Conservation (phyloP, 2,329 filamentous ascomycete species). For the Pseudocercospora eumusae region DNA sequence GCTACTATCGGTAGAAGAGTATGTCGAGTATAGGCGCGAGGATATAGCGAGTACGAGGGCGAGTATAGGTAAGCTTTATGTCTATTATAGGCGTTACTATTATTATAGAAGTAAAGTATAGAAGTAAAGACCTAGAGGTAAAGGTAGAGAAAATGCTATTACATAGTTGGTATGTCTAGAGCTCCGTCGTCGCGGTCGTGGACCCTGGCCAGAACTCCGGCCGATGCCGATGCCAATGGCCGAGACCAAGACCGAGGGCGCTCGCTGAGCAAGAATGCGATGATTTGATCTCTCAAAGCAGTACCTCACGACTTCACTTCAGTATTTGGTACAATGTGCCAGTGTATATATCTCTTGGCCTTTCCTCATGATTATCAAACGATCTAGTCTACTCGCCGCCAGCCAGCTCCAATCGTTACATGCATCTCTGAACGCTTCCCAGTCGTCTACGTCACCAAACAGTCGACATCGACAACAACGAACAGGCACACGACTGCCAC, state of each 20-base stretch:
- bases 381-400: constrained; percentile 38
- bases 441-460: constrained; percentile 47
- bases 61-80: too few species aligned
- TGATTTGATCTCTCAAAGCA: constrained; percentile 9
- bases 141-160: too few species aligned
- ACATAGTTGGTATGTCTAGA: too few species aligned
- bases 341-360: constrained; percentile 17
- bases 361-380: constrained; percentile 43
- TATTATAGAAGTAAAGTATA: too few species aligned
- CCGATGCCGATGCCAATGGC: too few species aligned
- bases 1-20: too few species aligned
- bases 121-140: too few species aligned
- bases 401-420: constrained; percentile 30
- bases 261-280: constrained; percentile 14
- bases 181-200: too few species aligned
- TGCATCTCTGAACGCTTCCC: constrained; percentile 27
- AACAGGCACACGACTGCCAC: constrained; percentile 36
- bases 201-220: not conserved
- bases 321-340: constrained; percentile 26
- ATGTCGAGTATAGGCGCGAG: too few species aligned
- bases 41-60: too few species aligned
- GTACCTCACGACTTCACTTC: constrained; percentile 1
- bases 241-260: not conserved
- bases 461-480: constrained; percentile 36
- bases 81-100: too few species aligned